Evolutionary conservation across 2,329 filamentous ascomycete species (phyloP).

Genomic region (Trichoderma breve): DNA sequence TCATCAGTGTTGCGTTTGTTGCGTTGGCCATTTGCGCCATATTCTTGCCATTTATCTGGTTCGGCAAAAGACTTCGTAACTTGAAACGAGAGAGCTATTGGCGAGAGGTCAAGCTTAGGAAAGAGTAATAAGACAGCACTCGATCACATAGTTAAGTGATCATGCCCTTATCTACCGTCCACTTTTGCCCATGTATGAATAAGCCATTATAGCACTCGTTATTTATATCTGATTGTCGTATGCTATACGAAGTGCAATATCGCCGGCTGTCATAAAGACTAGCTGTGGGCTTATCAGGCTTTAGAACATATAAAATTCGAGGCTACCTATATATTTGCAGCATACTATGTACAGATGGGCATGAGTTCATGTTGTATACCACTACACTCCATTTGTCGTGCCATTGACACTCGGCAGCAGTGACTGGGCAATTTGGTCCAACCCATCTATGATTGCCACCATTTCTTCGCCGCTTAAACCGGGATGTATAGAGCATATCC

Average conservation of each 20-base stretch:
- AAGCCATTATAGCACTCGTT: not conserved
- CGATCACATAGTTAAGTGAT: not conserved
- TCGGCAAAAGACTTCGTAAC: conserved; percentile 36
- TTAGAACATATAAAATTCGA: not conserved
- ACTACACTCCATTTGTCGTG: not conserved
- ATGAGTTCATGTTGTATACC: not conserved
- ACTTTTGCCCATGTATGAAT: not conserved
- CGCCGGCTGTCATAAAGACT: not conserved
- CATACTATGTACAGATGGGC: not conserved
- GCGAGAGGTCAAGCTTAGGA: conserved; percentile 21
- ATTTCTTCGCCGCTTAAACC: not conserved
- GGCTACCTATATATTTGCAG: not conserved
- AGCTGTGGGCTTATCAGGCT: not conserved
- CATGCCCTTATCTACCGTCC: not conserved
- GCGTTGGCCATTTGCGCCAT: conserved; percentile 39
- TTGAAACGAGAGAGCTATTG: conserved; percentile 25
- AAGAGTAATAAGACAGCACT: not conserved
- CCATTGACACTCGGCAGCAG: not conserved
- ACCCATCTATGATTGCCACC: not conserved
- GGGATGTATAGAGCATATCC: conserved; percentile 19
- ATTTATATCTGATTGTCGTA: not conserved
- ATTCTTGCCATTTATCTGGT: conserved; percentile 48
- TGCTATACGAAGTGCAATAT: not conserved
- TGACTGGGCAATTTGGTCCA: not conserved
- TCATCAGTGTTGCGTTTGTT: conserved; percentile 41